Conservation (phyloP, 1,139 yeast genomes). For the Blastobotrys serpentis region DNA sequence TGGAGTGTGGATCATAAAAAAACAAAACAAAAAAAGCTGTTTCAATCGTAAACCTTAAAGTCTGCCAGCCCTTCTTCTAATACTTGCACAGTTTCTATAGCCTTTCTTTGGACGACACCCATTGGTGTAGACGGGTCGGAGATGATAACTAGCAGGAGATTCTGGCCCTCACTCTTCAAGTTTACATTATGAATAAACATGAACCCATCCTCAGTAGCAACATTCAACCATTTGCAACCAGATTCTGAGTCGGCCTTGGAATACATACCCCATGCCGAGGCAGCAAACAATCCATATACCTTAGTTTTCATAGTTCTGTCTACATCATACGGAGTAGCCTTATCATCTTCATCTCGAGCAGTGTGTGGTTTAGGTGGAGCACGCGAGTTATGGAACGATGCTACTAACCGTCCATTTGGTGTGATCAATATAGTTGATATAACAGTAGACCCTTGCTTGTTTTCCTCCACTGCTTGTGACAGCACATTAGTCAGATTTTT, state of each 20-base stretch:
- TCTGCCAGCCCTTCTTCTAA: slow-evolving; percentile 30
- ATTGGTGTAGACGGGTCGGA: slow-evolving; percentile 33
- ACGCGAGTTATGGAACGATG: slow-evolving; percentile 31
- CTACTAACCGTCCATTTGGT: slow-evolving; percentile 29
- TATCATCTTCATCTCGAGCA: slow-evolving; percentile 17
- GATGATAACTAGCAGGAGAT: slow-evolving; percentile 29
- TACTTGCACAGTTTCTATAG: slow-evolving; percentile 29
- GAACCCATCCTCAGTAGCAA: slow-evolving; percentile 30
- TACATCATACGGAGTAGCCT: slow-evolving; percentile 28
- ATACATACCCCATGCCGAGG: slow-evolving; percentile 34
- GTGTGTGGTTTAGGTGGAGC: slow-evolving; percentile 27
- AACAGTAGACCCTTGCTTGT: slow-evolving; percentile 23
- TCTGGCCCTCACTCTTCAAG: slow-evolving; percentile 23
- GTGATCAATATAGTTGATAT: slow-evolving; percentile 34
- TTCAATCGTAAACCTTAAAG: slow-evolving; percentile 25
- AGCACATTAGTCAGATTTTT: slow-evolving; percentile 30
- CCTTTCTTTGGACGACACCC: slow-evolving; percentile 29
- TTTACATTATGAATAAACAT: slow-evolving; percentile 29
- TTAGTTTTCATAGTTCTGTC: slow-evolving; percentile 33
- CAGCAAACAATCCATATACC: slow-evolving; percentile 33
- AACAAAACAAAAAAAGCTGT: neutral
- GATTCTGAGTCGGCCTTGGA: slow-evolving; percentile 18
- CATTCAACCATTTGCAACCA: slow-evolving; percentile 27
- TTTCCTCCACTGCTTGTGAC: slow-evolving; percentile 30
- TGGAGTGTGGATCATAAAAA: no score